These are phyloP conservation scores for Aureobasidium sp. DNA, from an alignment of 2,329 filamentous ascomycete genomes.

Conservation along the genomic window DNA sequence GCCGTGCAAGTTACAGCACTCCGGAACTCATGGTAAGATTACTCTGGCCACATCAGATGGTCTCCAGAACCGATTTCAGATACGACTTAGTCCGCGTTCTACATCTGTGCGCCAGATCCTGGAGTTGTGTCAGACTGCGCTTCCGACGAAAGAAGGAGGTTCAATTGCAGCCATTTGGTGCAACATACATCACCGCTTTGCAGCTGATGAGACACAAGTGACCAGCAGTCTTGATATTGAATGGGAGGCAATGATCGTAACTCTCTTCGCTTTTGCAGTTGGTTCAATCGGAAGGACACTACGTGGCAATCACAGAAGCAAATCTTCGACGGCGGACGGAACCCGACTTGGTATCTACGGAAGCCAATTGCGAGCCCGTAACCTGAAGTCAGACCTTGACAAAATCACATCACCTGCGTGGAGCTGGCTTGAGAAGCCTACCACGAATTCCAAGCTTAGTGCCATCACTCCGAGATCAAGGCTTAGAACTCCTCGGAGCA, in stretches of 20 bases:
- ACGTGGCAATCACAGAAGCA: not conserved
- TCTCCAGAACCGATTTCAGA: constrained; percentile 20
- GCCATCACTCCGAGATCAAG: constrained; percentile 5
- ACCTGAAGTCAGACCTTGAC: not conserved
- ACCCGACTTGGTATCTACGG: not conserved
- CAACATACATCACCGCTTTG: constrained; percentile 10
- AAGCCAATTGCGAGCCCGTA: not conserved
- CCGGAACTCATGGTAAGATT: constrained; percentile 13
- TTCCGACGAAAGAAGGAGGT: constrained; percentile 19
- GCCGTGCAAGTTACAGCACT: not conserved
- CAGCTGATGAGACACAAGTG: not conserved
- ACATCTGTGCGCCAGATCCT: constrained; percentile 18
- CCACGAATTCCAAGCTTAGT: not conserved
- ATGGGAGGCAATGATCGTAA: constrained; percentile 12
- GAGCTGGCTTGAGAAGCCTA: constrained; percentile 3
- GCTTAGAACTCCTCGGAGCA: not conserved
- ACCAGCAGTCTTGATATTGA: constrained; percentile 1
- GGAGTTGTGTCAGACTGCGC: constrained; percentile 20
- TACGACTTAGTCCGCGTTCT: constrained; percentile 21
- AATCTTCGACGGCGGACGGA: not conserved
- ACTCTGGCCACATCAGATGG: constrained; percentile 21
- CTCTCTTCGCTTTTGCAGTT: constrained; percentile 12
- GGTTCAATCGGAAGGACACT: constrained; percentile 12
- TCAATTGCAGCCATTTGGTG: constrained; percentile 23
- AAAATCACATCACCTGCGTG: not conserved